A percentile compares a stretch with the other conserved stretches of the same genome.
phyloP scores from a whole-genome alignment of 345 rosid species.

The Aquilaria malaccensis region DNA sequence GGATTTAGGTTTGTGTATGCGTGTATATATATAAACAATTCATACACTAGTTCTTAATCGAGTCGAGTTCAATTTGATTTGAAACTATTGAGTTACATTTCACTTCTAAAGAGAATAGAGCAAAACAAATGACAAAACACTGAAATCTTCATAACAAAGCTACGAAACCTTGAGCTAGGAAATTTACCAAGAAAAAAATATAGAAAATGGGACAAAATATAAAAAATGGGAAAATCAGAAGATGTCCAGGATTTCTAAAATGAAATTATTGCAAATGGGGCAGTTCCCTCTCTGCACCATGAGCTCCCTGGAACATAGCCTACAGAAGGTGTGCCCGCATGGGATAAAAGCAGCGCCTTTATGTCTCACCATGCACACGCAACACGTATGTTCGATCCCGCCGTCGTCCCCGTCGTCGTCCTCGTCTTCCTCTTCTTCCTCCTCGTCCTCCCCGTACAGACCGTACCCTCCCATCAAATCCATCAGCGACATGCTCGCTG shows the following conservation, averaged over 20 bases:
- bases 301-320: conserved; percentile 92
- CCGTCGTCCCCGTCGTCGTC: conserved; percentile 16
- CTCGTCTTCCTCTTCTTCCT: conserved; percentile 29
- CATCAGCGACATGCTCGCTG: conserved; percentile 76
- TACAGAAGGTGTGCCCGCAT: conserved; percentile 90
- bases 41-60: too few species aligned
- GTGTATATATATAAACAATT: too few species aligned
- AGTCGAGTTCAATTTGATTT: too few species aligned
- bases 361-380: conserved; percentile 79
- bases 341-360: conserved; percentile 86
- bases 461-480: conserved; percentile 80
- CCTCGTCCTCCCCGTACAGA: conserved; percentile 33
- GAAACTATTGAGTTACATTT: too few species aligned
- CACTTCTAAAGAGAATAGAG: too few species aligned
- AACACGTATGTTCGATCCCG: conserved; percentile 53
- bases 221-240: conserved; percentile 28
- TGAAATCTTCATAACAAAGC: too few species aligned
- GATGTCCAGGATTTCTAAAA: conserved; percentile 78
- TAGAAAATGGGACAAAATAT: neutral
- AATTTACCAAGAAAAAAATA: conserved; percentile 12
- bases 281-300: conserved; percentile 84
- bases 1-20: too few species aligned
- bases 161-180: too few species aligned
- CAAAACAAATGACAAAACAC: neutral
- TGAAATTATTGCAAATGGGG: conserved; percentile 78